phyloP scores from a whole-genome alignment of 257 asterid genomes.

The Buddleja alternifolia region DNA sequence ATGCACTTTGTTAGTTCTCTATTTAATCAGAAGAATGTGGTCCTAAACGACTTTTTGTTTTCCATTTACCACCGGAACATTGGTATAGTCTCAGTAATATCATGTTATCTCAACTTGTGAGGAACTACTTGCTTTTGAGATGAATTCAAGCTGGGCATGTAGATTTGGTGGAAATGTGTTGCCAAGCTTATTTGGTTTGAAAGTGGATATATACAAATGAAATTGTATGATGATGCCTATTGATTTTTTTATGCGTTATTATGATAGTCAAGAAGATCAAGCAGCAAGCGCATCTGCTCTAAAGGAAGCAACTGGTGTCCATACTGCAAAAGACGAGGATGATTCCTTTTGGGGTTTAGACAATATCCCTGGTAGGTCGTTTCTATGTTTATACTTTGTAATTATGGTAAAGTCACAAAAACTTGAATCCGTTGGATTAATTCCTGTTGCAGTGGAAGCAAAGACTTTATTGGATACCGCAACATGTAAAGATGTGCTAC shows the following conservation, averaged over 20 bases:
- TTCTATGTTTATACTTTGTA: conserved; percentile 27
- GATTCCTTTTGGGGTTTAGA: conserved; percentile 83
- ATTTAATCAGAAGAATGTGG: too few relatives aligned
- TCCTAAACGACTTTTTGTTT: too few relatives aligned
- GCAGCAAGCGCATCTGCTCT: conserved; percentile 44
- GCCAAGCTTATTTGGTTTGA: not conserved
- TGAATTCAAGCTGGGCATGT: too few relatives aligned
- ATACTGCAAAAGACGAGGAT: conserved; percentile 48
- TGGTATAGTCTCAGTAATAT: too few relatives aligned
- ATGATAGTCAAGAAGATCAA: conserved; percentile 66
- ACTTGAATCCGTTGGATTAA: conserved; percentile 26
- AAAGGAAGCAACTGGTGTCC: conserved; percentile 43
- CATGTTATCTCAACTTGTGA: too few relatives aligned
- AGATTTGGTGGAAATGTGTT: too few relatives aligned
- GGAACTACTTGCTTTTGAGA: too few relatives aligned
- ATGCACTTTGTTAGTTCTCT: too few relatives aligned
- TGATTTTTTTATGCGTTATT: conserved; percentile 28
- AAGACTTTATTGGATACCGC: conserved; percentile 63
- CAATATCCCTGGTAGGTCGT: conserved; percentile 71
- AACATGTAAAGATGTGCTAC: conserved; percentile 42
- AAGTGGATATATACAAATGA: not conserved
- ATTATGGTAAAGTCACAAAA: conserved; percentile 13
- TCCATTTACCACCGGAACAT: too few relatives aligned
- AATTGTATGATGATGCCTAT: not conserved
- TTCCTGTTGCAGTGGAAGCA: conserved; percentile 65